Conservation (phyloP, 1,139 yeast genomes). For the Spathaspora sp. region DNA sequence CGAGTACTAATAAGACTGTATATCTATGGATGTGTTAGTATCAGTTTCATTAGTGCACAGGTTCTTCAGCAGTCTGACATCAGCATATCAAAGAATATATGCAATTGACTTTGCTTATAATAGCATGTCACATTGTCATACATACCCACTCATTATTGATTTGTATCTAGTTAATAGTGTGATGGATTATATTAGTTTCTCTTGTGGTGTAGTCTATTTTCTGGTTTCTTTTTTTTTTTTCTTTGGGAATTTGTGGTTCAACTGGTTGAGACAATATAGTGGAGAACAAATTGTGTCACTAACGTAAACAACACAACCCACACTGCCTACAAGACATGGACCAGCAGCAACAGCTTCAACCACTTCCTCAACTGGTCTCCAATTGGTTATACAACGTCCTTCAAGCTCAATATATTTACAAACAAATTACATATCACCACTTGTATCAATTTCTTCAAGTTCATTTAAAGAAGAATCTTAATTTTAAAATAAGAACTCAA, state of each 20-base stretch:
- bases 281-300: not conserved
- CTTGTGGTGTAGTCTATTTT: not conserved
- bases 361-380: slow-evolving; percentile 35
- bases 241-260: slow-evolving; percentile 1
- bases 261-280: not conserved
- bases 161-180: not conserved
- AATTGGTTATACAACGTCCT: slow-evolving; percentile 46
- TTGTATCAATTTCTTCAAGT: slow-evolving; percentile 52
- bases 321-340: not conserved
- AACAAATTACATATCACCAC: slow-evolving; percentile 59
- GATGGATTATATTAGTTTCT: not conserved
- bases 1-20: slow-evolving; percentile 68
- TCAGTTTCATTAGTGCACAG: not conserved
- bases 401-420: slow-evolving; percentile 53
- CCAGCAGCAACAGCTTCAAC: slow-evolving; percentile 9
- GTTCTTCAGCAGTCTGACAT: not conserved
- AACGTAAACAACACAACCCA: not conserved
- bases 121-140: slow-evolving; percentile 5
- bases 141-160: slow-evolving; percentile 24
- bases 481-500: slow-evolving; percentile 65
- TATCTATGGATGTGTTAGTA: slow-evolving; percentile 40
- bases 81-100: not conserved
- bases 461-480: slow-evolving; percentile 35
- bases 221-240: slow-evolving; percentile 4
- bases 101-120: not conserved